These are phyloP conservation scores for Coniochaeta sp. DNA, from an alignment of 2,329 filamentous ascomycete genomes.

Conservation along the genomic window DNA sequence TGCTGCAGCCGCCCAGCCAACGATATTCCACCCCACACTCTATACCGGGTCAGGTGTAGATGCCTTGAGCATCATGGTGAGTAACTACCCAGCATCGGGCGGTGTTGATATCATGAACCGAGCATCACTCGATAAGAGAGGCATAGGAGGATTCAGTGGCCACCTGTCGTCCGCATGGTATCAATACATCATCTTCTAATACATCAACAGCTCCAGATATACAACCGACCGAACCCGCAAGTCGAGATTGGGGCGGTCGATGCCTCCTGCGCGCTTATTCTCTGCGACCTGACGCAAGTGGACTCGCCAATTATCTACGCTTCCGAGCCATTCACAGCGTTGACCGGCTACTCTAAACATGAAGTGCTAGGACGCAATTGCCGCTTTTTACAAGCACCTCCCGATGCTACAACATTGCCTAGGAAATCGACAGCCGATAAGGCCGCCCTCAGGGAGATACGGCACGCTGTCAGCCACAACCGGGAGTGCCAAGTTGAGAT, in stretches of 20 bases:
- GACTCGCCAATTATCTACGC: constrained; percentile 79
- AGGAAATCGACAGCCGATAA: constrained; percentile 61
- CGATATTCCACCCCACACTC: constrained; percentile 47
- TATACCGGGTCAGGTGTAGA: constrained; percentile 49
- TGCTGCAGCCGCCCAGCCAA: constrained; percentile 4
- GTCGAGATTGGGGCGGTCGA: constrained; percentile 79
- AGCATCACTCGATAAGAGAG: neutral
- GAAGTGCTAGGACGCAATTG: constrained; percentile 78
- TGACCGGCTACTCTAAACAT: constrained; percentile 69
- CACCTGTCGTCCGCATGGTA: neutral
- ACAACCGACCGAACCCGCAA: constrained; percentile 62
- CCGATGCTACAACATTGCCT: constrained; percentile 55
- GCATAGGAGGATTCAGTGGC: constrained; percentile 4
- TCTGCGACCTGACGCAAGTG: constrained; percentile 68
- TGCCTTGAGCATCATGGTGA: constrained; percentile 47
- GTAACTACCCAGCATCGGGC: constrained; percentile 11
- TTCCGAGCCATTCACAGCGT: constrained; percentile 67
- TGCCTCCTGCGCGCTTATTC: constrained; percentile 72
- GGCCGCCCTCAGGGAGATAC: constrained; percentile 49
- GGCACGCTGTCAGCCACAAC: constrained; percentile 33
- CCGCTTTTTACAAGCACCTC: constrained; percentile 74
- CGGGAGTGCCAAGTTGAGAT: constrained; percentile 44
- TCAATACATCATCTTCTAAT: constrained; percentile 3
- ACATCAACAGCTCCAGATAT: constrained; percentile 46
- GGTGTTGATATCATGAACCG: neutral